Evolutionary conservation across 176 grass and related monocot genomes (phyloP).

Genomic region (Puccinellia tenuiflora): DNA sequence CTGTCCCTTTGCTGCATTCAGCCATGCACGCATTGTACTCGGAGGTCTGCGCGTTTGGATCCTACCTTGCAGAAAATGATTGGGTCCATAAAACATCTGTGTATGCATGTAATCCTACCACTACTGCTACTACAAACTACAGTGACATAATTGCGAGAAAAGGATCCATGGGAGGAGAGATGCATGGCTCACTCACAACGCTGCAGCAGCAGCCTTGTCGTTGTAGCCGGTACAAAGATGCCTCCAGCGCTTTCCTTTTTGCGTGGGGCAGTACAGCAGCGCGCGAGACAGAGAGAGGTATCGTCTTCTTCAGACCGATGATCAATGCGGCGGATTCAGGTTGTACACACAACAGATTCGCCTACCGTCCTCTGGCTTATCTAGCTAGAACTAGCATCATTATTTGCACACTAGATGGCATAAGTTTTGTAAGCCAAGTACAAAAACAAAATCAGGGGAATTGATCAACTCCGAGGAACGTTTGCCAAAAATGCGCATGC

Average conservation of each 20-base stretch:
- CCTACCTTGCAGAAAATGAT: conserved; percentile 20
- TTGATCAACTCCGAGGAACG: too few species aligned
- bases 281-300: background rate
- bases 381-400: too few species aligned
- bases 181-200: too few species aligned
- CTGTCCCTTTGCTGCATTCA: conserved; percentile 9
- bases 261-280: background rate
- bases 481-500: too few species aligned
- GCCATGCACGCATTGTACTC: conserved; percentile 32
- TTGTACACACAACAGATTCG: background rate
- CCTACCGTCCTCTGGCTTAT: too few species aligned
- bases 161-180: background rate
- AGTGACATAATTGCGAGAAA: background rate
- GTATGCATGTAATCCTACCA: background rate
- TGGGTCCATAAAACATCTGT: background rate
- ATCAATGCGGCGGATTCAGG: conserved; percentile 10
- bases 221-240: conserved; percentile 29
- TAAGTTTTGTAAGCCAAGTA: too few species aligned
- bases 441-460: too few species aligned
- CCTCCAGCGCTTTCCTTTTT: background rate
- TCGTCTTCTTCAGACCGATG: background rate
- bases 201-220: conserved; percentile 14
- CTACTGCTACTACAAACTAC: background rate
- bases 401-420: too few species aligned
- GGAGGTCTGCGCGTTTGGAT: conserved; percentile 10